These are phyloP conservation scores for Aristolochia californica DNA, from an alignment of 164 flowering plant species.

Conservation along the genomic window DNA sequence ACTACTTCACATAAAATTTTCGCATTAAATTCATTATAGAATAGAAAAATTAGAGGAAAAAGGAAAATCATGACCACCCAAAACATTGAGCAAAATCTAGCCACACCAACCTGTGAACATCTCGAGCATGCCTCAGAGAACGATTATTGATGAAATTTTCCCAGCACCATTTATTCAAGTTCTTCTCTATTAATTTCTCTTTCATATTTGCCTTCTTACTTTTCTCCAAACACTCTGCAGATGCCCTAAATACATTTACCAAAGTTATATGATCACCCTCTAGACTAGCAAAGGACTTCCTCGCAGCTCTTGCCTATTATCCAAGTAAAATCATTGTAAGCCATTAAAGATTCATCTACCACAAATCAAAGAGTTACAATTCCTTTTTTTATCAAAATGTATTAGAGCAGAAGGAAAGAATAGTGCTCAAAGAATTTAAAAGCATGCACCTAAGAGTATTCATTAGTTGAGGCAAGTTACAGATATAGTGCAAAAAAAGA, in stretches of 20 bases:
- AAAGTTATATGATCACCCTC: constrained; percentile 90
- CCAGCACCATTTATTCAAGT: constrained; percentile 78
- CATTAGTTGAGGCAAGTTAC: background rate
- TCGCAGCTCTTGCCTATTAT: constrained; percentile 54
- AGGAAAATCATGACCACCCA: background rate
- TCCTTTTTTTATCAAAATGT: background rate
- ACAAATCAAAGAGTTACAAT: no score
- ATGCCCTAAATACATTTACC: constrained; percentile 64
- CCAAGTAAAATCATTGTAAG: background rate
- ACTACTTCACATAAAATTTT: no score
- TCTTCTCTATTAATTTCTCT: constrained; percentile 44
- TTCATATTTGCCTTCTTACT: constrained; percentile 23
- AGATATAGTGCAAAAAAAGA: background rate
- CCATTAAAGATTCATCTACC: background rate
- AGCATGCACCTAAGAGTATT: background rate
- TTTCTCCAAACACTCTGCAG: constrained; percentile 61
- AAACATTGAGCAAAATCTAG: background rate
- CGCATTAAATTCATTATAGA: no score
- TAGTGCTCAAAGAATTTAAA: no score
- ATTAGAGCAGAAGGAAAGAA: background rate
- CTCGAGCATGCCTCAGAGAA: constrained; percentile 78
- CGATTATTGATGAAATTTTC: constrained; percentile 77
- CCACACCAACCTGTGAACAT: constrained; percentile 61
- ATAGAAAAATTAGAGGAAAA: background rate
- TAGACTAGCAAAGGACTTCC: constrained; percentile 52